Base-by-base conservation (phyloP, 805 yeast genomes). In the Tetrapisispora namnaoensis region DNA sequence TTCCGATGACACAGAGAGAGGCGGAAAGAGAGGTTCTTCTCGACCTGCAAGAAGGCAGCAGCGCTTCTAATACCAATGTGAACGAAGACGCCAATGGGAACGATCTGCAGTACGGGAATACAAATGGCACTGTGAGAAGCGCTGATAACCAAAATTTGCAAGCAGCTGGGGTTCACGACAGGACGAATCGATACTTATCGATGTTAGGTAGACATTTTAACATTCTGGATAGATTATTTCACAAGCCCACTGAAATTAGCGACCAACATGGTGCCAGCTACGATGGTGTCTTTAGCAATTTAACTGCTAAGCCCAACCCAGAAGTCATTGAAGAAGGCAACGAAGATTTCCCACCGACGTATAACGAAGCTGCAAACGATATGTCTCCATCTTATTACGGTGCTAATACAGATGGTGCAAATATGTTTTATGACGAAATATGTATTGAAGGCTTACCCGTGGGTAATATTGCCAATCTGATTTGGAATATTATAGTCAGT, bases 381-480 rank as follows among this genome's bases (percentile, higher is more conserved):
- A 78, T 93, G 16, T 80, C 95, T 0, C 99, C 99, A 0, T 95
- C 96, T 37, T 93, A 93, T 67, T 74, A 72, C 35, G 66, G 38
- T 36, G 40, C 18, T 7, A 36, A 43, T 28, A 36, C 39, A 18
- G 41, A 37, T 36, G 41, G 39, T 11, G 20, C 39, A 14, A 32
- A 60, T 24, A 51, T 66, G 55, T 83, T 79, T 57, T 83, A 79
- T 49, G 97, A 93, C 61, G 98, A 91, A 65, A 82, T 93, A 18
- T 87, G 87, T 66, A 88, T 93, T 32, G 96, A 91, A 56, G 98
- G 97, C 0, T 71, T 93, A 55, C 98, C 99, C 0, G 98, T 91
- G 30, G 99, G 99, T 2, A 85, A 85, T 59, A 64, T 86, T n/a
- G 80, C 95, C 36, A 87, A 86, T 60, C 83, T 90, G 58, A 67